phyloP scores from a whole-genome alignment of 805 yeast genomes.

The Hanseniaspora hatyaiensis region DNA sequence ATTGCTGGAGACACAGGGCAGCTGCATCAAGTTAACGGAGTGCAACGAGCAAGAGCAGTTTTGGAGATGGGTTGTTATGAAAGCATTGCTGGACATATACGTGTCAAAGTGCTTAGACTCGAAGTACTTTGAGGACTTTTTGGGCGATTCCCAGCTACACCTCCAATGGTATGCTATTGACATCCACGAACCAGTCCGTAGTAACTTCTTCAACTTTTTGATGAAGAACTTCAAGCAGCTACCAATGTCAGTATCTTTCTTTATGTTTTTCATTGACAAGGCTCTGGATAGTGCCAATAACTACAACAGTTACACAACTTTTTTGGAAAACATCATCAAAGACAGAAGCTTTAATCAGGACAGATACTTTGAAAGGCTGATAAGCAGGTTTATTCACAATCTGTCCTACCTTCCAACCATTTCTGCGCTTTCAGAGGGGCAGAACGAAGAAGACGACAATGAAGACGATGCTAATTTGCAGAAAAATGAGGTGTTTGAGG shows the following conservation, averaged over 20 bases:
- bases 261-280: slow-evolving; percentile 7
- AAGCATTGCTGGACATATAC: neutral
- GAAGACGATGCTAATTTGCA: neutral
- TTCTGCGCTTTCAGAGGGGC: too few relatives aligned
- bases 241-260: slow-evolving; percentile 14
- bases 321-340: neutral
- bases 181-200: neutral
- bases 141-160: slow-evolving; percentile 4
- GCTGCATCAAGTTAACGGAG: neutral
- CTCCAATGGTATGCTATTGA: slow-evolving; percentile 16
- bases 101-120: slow-evolving; percentile 6
- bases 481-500: neutral
- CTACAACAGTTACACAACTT: neutral
- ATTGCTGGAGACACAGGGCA: slow-evolving; percentile 12
- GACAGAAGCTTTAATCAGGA: neutral
- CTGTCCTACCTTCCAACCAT: slow-evolving; percentile 11
- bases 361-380: slow-evolving; percentile 13
- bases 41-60: neutral
- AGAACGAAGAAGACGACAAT: neutral
- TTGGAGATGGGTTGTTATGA: slow-evolving; percentile 11
- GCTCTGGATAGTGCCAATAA: neutral
- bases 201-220: slow-evolving; percentile 8
- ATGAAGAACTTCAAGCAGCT: slow-evolving; percentile 3
- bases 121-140: slow-evolving; percentile 6
- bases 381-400: slow-evolving; percentile 11